Evolutionary conservation across 2,329 filamentous ascomycete species (phyloP), one percentile per base, ranked within the genome.

Genomic region (Claviceps sorghi): DNA sequence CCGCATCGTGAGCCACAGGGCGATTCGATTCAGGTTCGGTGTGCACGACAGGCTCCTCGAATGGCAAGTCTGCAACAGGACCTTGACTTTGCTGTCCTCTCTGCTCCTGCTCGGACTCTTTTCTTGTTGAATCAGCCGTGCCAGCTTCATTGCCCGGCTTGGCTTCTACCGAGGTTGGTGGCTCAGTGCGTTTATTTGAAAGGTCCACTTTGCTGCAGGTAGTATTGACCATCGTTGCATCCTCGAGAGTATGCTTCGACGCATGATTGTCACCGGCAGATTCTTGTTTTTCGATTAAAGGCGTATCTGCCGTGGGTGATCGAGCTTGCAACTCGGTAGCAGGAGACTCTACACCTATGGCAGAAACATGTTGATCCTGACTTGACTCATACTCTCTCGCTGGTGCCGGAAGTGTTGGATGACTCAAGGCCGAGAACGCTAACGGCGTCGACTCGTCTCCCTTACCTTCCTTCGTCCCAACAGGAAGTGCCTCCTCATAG

Each of bases 391-490:
- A 26, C 21, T 45, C 48, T 40, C 10, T 50, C 26, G 43, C n/a
- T 5, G 29, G 11, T 29, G 26, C 7, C 6, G 42, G 13, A 17
- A 19, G 30, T 21, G 15, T 22, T 21, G 48, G 34, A 29, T 51
- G 48, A 21, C 49, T 46, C 26, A 38, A 36, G 4, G 47, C 15
- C n/a, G 46, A 42, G 9, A 34, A 8, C 2, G 26, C n/a, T 15
- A 30, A 29, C 52, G 49, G 64, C 60, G 57, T 58, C 29, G 4
- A 34, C 21, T 58, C 58, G 45, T 57, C 65, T 58, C 62, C 65
- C 60, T 67, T 67, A 59, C 62, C 65, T 62, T 67, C 70, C 62
- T 64, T 68, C 61, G 53, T 57, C 51, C 60, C 53, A 48, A 26
- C 40, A 10, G 55, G 53, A 15, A 55, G 26, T 11, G 51, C 52